Conservation (phyloP, 2,329 filamentous ascomycete species). For the Chalara sp. region DNA sequence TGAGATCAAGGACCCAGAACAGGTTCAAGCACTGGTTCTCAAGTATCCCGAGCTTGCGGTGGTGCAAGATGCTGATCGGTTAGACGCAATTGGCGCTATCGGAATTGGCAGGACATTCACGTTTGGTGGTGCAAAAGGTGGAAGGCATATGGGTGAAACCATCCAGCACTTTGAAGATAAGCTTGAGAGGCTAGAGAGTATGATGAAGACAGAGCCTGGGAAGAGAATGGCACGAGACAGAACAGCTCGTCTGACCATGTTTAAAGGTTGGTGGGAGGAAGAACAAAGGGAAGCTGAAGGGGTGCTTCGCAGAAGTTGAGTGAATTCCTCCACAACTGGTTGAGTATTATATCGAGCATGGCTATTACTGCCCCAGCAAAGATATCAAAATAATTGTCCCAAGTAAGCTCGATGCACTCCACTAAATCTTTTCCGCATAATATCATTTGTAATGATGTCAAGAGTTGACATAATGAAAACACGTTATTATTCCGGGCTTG, state of each 20-base stretch:
- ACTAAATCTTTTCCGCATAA: too few species aligned
- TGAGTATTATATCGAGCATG: too few species aligned
- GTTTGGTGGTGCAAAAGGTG: constrained; percentile 61
- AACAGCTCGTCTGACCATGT: constrained; percentile 43
- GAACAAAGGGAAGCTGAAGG: constrained; percentile 34
- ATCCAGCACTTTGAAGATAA: constrained; percentile 77
- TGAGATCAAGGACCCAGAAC: constrained; percentile 60
- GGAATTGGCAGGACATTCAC: constrained; percentile 76
- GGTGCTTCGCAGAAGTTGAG: constrained; percentile 17
- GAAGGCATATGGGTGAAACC: constrained; percentile 52
- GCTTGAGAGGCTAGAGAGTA: constrained; percentile 53
- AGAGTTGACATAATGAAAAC: too few species aligned
- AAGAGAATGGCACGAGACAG: constrained; percentile 45
- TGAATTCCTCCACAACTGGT: too few species aligned
- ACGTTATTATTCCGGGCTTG: too few species aligned
- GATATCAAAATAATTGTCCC: too few species aligned
- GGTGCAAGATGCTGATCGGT: constrained; percentile 86
- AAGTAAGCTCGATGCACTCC: too few species aligned
- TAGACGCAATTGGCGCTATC: constrained; percentile 89
- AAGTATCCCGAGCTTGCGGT: constrained; percentile 70
- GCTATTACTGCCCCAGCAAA: too few species aligned
- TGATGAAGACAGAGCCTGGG: constrained; percentile 59
- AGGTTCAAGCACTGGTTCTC: constrained; percentile 50
- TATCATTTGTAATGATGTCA: too few species aligned
- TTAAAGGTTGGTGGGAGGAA: constrained; percentile 52